Evolutionary conservation across 805 yeast species (phyloP), one percentile per base, ranked within the genome.

Genomic region (Starmerella riodocensis): DNA sequence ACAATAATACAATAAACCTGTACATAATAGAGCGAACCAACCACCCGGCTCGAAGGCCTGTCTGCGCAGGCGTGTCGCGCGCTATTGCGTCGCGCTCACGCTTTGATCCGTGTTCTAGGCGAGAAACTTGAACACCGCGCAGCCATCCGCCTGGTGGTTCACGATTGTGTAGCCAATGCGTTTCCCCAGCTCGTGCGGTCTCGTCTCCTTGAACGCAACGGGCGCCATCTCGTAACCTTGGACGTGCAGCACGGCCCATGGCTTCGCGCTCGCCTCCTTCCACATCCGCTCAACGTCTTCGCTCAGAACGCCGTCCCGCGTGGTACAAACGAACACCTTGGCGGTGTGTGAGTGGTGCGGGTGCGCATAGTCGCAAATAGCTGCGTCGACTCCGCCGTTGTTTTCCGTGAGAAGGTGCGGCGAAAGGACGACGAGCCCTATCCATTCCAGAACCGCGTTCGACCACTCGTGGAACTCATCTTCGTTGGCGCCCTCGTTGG

Each of bases 391-490:
- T 3, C 24, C 36, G 9, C 32, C 32, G 9, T 38, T 30, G 30
- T 32, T 12, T 3, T 22, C 32, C 4, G 39, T 23, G 1, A 47
- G 21, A 4, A 41, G 30, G n/a, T 32, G 36, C 2, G 46, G 37
- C 7, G 34, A 31, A 3, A 43, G 12, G 2, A 27, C 36, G 3
- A 37, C 42, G 9, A 48, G 43, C 1, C 51, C 53, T 3, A 36
- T 30, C 53, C 52, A 48, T 21, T 50, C 51, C 2, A 26, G n/a
- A 17, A 47, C 13, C n/a, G 17, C 40, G 21, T 45, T 45, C 5
- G 51, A 37, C 52, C 53, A 49, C 27, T 50, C 53, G 13, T 38
- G 36, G 20, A 41, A 39, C 16, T 20, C 43, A 7, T 25, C 41
- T 17, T 40, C 37, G 13, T 20, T 14, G 3, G 16, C 39, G 9